Conservation (phyloP, 768 basidiomycete genomes). For the Coprinellus micaceus region DNA sequence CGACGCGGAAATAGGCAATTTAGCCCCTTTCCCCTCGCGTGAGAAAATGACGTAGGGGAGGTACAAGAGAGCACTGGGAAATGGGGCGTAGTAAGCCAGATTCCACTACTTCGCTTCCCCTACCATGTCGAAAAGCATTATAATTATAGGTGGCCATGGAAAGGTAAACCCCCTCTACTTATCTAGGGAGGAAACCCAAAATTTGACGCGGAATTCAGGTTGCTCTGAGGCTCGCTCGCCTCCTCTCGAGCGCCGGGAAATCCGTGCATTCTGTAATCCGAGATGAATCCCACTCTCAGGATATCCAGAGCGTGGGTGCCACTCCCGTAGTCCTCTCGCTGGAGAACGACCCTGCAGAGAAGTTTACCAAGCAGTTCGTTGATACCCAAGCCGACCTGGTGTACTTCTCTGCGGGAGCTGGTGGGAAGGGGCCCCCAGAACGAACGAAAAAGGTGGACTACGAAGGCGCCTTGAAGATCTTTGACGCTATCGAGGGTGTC, state of each 20-base stretch:
- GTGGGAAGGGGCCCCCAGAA: conserved; percentile 54
- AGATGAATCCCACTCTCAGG: conserved; percentile 39
- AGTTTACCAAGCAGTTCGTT: conserved; percentile 44
- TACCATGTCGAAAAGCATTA: neutral
- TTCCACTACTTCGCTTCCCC: too few relatives aligned
- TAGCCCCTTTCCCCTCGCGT: too few relatives aligned
- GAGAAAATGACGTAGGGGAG: too few relatives aligned
- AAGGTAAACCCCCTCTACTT: neutral
- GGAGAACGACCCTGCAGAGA: conserved; percentile 43
- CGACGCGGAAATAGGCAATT: too few relatives aligned
- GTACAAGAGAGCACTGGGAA: too few relatives aligned
- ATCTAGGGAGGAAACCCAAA: neutral
- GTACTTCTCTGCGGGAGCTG: conserved; percentile 51
- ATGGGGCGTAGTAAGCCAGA: too few relatives aligned
- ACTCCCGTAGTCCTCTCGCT: conserved; percentile 54
- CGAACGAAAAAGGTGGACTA: conserved; percentile 55
- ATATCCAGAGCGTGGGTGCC: conserved; percentile 40
- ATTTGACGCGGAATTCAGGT: conserved; percentile 24
- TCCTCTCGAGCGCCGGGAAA: conserved; percentile 39
- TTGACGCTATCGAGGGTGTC: conserved; percentile 60
- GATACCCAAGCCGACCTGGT: conserved; percentile 35
- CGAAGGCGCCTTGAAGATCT: conserved; percentile 65
- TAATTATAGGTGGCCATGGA: conserved; percentile 5
- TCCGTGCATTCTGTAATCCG: conserved; percentile 57
- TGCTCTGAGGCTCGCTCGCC: conserved; percentile 46